Conservation (phyloP, 257 asterid genomes). For the Ligustrum vulgare region DNA sequence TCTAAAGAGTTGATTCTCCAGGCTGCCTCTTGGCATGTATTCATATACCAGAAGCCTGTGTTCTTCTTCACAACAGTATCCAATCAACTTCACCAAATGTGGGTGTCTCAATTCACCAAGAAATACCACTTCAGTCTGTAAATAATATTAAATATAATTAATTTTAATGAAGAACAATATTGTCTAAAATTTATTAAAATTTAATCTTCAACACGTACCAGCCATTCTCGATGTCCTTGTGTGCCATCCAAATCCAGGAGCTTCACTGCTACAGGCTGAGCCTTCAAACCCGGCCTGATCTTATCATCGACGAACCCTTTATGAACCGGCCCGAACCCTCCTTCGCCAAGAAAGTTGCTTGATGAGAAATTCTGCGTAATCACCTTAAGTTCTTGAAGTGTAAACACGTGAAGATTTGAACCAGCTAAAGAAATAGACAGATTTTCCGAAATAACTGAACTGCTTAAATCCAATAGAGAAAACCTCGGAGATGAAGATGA, state of each 20-base stretch:
- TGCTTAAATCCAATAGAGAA: slow-evolving; percentile 15
- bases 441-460: slow-evolving; percentile 1
- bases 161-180: not conserved
- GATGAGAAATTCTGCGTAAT: slow-evolving; percentile 24
- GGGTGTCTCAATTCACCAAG: slow-evolving; percentile 9
- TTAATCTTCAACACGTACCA: slow-evolving; percentile 16
- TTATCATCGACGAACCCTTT: slow-evolving; percentile 31
- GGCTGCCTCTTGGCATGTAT: slow-evolving; percentile 15
- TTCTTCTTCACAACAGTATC: slow-evolving; percentile 16
- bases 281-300: slow-evolving; percentile 16
- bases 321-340: slow-evolving; percentile 32
- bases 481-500: not conserved
- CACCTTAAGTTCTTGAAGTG: slow-evolving; percentile 15
- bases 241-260: slow-evolving; percentile 24
- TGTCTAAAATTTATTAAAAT: not conserved
- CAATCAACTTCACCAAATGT: slow-evolving; percentile 21
- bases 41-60: slow-evolving; percentile 15
- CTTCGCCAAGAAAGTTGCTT: slow-evolving; percentile 26
- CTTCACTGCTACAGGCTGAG: slow-evolving; percentile 31
- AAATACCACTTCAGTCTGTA: not conserved
- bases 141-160: not conserved
- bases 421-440: slow-evolving; percentile 25
- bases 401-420: slow-evolving; percentile 22
- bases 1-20: slow-evolving; percentile 9
- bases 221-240: slow-evolving; percentile 30